These are phyloP conservation scores for Populus trichocarpa DNA, from an alignment of 441 rosid genomes.

Conservation along the genomic window DNA sequence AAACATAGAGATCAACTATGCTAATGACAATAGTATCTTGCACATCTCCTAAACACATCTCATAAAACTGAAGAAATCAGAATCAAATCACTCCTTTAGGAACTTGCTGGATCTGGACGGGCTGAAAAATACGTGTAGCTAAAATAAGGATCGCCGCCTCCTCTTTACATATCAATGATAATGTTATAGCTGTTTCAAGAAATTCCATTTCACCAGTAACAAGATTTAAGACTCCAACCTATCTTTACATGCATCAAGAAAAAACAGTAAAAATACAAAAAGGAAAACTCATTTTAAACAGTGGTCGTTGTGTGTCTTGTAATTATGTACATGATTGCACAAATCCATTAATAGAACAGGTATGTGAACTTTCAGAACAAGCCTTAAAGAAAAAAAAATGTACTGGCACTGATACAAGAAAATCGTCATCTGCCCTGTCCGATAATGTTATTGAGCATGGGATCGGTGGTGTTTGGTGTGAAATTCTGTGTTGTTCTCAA, in stretches of 20 bases:
- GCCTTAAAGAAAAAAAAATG: neutral
- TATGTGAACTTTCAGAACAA: neutral
- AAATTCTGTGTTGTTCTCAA: conserved; percentile 3
- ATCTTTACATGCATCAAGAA: too few species aligned
- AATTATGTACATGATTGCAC: neutral
- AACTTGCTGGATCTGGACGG: neutral
- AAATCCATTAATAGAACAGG: neutral
- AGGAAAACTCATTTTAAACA: neutral
- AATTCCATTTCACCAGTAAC: neutral
- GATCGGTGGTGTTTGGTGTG: conserved; percentile 1
- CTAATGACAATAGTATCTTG: neutral
- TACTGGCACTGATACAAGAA: neutral
- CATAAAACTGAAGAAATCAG: too few species aligned
- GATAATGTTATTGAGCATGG: conserved; percentile 22
- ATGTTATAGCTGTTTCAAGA: neutral
- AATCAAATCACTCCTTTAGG: neutral
- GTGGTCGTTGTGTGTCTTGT: neutral
- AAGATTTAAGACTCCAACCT: neutral
- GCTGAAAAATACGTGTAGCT: neutral
- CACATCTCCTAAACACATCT: too few species aligned
- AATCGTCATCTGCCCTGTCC: conserved; percentile 32
- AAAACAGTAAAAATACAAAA: too few species aligned
- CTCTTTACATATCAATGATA: too few species aligned
- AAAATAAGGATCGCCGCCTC: neutral
- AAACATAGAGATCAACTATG: neutral